Evolutionary conservation across 352 stramenopile genomes (phyloP), one percentile per base, ranked within the genome.

Genomic region (Phytophthora sansomeana): DNA sequence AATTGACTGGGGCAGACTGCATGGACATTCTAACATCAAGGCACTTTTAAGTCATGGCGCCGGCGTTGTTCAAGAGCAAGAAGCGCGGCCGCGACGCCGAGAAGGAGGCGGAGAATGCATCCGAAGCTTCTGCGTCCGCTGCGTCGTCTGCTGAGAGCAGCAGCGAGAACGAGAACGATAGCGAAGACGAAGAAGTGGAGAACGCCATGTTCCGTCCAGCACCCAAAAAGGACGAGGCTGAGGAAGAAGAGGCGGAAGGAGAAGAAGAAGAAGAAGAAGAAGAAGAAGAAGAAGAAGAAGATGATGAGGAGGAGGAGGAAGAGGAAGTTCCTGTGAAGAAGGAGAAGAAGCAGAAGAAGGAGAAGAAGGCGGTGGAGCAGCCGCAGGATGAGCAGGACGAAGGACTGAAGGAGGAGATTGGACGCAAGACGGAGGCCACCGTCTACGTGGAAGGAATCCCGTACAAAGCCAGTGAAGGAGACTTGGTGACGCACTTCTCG

Each of bases 391-490:
- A 74, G n/a, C 53, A 76, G 39, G 60, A 63, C 28, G 61, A 75
- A n/a, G 59, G 67, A 16, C 51, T 93, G 8, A 71, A 91, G 49
- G 63, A 87, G 28, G 84, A 92, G 66, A 84, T 91, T 28, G 69
- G 67, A 5, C 78, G 81, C 51, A 96, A 96, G 69, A 94, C 85
- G 19, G 81, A 90, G 43, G 86, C 85, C 2, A 96, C 87, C 0
- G 85, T 98, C 32, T 99, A 98, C 74, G 88, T 99, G 36, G 95
- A 99, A 77, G 96, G 97, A 24, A 96, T 99, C 41, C 92, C 96
- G 36, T 99, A 98, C 81, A 85, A 90, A 48, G 86, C 84, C 5
- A 91, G 82, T 43, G 92, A 97, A 63, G 85, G 96, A 13, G 87
- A 98, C 58, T 67, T 99, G 9, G 86, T 92, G 33, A 89, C 72